phyloP scores from a whole-genome alignment of 139 green algal genomes.

The Coelastrella sp. region DNA sequence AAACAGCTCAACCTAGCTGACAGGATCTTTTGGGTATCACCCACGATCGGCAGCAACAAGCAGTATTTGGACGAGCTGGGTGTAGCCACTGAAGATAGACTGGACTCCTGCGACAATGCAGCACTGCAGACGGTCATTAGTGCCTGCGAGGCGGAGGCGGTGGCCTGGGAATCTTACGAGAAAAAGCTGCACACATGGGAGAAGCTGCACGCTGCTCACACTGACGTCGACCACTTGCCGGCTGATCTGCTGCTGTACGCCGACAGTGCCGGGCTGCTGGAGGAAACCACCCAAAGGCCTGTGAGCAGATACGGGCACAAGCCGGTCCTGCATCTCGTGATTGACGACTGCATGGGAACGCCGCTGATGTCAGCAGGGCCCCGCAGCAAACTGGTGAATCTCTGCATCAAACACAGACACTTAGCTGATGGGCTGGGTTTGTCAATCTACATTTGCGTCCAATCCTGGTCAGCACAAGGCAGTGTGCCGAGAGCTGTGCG shows the following conservation, averaged over 20 bases:
- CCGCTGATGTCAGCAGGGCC: not conserved
- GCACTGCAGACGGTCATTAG: not conserved
- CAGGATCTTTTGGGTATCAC: no score
- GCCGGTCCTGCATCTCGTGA: no score
- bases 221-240: not conserved
- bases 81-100: not conserved
- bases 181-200: not conserved
- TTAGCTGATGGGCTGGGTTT: not conserved
- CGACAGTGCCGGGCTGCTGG: not conserved
- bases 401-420: not conserved
- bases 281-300: not conserved
- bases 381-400: not conserved
- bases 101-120: no score
- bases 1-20: not conserved
- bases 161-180: not conserved
- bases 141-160: no score
- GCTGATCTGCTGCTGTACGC: not conserved
- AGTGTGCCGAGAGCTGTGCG: not conserved
- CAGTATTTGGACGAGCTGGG: not conserved
- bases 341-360: not conserved
- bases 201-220: not conserved
- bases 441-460: not conserved
- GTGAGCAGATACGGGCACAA: no score
- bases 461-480: not conserved
- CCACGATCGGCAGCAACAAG: not conserved